These are phyloP conservation scores for Magnusiomyces fungicola DNA, from an alignment of 1,139 yeast genomes.

Conservation along the genomic window DNA sequence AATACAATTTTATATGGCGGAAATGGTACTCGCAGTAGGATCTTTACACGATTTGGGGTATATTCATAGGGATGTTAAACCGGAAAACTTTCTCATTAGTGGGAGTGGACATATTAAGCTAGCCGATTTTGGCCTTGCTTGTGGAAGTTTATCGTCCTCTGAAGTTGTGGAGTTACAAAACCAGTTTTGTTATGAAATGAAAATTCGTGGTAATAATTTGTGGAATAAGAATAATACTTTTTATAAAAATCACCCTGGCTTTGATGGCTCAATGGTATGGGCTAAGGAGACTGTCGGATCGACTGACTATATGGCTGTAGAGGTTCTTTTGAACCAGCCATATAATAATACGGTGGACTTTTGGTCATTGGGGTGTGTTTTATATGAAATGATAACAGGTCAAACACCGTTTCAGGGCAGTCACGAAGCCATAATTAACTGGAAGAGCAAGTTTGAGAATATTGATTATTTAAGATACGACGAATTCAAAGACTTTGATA, in stretches of 20 bases:
- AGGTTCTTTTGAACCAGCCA: slow-evolving; percentile 11
- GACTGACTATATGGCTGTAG: slow-evolving; percentile 16
- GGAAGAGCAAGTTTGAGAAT: background rate
- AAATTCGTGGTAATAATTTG: no score
- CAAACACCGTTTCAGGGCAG: slow-evolving; percentile 16
- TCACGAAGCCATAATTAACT: slow-evolving; percentile 9
- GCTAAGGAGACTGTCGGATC: slow-evolving; percentile 16
- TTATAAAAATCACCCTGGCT: no score
- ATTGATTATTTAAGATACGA: background rate
- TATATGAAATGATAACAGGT: slow-evolving; percentile 15
- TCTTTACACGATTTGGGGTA: slow-evolving; percentile 76
- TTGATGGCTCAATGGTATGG: no score
- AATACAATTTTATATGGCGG: slow-evolving; percentile 27
- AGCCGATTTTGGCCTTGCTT: slow-evolving; percentile 71
- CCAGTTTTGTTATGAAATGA: no score
- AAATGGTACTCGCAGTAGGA: slow-evolving; percentile 78
- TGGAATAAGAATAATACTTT: no score
- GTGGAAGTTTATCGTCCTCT: slow-evolving; percentile 12
- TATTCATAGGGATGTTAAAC: slow-evolving; percentile 78
- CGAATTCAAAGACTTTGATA: slow-evolving; percentile 5
- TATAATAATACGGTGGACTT: slow-evolving; percentile 14
- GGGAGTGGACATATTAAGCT: slow-evolving; percentile 74
- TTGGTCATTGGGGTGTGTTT: slow-evolving; percentile 16
- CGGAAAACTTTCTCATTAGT: slow-evolving; percentile 75
- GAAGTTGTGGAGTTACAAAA: no score